phyloP scores from a whole-genome alignment of 2,329 filamentous ascomycete species.

The Pseudogymnoascus sp. region DNA sequence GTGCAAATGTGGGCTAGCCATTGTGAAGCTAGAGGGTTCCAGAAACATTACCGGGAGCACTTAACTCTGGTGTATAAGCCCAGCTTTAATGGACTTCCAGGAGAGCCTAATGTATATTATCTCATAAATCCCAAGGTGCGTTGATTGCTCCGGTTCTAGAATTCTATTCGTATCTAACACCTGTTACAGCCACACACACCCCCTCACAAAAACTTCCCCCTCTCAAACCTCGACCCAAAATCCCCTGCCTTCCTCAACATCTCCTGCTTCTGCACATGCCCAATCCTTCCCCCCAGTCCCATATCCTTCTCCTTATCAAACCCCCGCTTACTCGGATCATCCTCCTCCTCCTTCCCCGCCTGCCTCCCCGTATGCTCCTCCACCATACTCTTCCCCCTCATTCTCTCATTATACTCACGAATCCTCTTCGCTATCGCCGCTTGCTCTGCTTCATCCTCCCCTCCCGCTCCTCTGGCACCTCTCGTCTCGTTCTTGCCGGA shows the following conservation, averaged over 20 bases:
- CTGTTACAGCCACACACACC: neutral
- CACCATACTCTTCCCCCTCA: slow-evolving; percentile 51
- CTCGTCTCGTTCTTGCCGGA: slow-evolving; percentile 20
- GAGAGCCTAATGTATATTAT: neutral
- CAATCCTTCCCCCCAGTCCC: slow-evolving; percentile 66
- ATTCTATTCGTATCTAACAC: neutral
- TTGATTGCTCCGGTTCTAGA: neutral
- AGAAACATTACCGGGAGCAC: too few relatives aligned
- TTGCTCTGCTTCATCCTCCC: slow-evolving; percentile 31
- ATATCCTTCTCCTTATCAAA: slow-evolving; percentile 97
- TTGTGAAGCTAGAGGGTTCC: too few relatives aligned
- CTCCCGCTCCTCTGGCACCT: slow-evolving; percentile 20
- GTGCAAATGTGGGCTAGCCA: too few relatives aligned
- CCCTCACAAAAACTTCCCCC: slow-evolving; percentile 55
- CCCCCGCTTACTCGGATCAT: slow-evolving; percentile 81
- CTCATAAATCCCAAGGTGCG: neutral
- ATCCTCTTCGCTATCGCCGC: slow-evolving; percentile 45
- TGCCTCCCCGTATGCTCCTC: slow-evolving; percentile 37
- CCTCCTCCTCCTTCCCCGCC: slow-evolving; percentile 57
- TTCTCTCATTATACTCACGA: slow-evolving; percentile 52
- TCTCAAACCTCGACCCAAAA: slow-evolving; percentile 75
- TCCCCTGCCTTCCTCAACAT: slow-evolving; percentile 72
- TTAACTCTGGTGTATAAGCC: too few relatives aligned
- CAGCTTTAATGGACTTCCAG: too few relatives aligned
- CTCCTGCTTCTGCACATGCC: slow-evolving; percentile 66